A percentile compares a stretch with the other conserved stretches of the same genome.
phyloP scores from a whole-genome alignment of 2,329 filamentous ascomycete species.

The Penicillium brasilianum region DNA sequence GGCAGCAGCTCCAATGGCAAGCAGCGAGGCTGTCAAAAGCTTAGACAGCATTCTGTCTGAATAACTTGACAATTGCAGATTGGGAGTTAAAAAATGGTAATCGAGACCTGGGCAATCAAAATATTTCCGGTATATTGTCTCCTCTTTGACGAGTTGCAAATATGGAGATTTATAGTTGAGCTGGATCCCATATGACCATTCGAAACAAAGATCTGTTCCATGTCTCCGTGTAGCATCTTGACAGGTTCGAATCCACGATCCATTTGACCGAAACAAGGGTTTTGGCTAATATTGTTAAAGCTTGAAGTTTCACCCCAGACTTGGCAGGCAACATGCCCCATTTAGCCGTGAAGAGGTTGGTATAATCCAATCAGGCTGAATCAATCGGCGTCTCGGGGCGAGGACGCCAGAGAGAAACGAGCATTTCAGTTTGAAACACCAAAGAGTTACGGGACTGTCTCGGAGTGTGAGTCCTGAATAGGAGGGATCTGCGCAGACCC shows the following conservation, averaged over 20 bases:
- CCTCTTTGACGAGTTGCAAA: not conserved
- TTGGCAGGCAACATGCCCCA: not conserved
- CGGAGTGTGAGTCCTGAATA: not conserved
- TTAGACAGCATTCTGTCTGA: conserved; percentile 15
- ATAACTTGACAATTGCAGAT: not conserved
- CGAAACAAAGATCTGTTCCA: not conserved
- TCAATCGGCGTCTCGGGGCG: conserved; percentile 10
- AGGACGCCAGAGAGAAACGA: not conserved
- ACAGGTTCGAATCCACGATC: not conserved
- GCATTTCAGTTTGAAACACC: not conserved
- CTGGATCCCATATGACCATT: not conserved
- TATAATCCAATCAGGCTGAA: conserved; percentile 21
- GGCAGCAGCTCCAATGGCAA: conserved; percentile 13
- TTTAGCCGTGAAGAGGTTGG: conserved; percentile 21
- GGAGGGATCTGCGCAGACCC: conserved; percentile 1
- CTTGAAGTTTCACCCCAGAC: conserved; percentile 3
- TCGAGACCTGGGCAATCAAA: not conserved
- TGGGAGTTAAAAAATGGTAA: not conserved
- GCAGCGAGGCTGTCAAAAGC: conserved; percentile 11
- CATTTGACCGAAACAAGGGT: conserved; percentile 16
- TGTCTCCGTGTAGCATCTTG: conserved; percentile 2
- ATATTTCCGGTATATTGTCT: not conserved
- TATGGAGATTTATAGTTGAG: conserved; percentile 4
- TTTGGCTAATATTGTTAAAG: conserved; percentile 18
- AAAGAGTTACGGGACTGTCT: not conserved